Evolutionary conservation across 2,329 filamentous ascomycete genomes (phyloP).

Genomic region (Aureobasidium sp.): DNA sequence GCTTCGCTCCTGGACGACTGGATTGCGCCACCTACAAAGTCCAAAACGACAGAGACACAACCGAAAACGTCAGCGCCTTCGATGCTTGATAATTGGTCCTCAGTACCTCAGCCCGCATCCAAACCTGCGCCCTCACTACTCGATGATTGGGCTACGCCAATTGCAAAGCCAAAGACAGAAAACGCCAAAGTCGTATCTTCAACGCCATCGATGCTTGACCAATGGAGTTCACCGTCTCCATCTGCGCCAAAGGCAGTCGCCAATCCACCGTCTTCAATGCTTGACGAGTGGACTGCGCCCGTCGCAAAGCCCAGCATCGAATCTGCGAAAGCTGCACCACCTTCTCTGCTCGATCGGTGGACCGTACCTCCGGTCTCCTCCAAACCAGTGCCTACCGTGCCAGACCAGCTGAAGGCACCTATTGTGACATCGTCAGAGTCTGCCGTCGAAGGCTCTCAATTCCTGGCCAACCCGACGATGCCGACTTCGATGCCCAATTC

Average conservation of each 20-base stretch:
- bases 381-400: background rate
- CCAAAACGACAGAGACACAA: background rate
- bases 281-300: background rate
- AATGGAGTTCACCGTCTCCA: background rate
- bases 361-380: background rate
- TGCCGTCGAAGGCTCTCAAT: background rate
- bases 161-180: background rate
- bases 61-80: slow-evolving; percentile 3
- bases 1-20: slow-evolving; percentile 18
- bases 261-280: background rate
- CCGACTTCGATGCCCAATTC: slow-evolving; percentile 7
- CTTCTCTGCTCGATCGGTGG: slow-evolving; percentile 7
- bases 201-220: slow-evolving; percentile 6
- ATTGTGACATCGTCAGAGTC: background rate
- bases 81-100: slow-evolving; percentile 19
- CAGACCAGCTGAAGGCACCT: background rate
- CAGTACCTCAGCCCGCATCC: background rate
- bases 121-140: background rate
- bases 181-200: background rate
- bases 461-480: slow-evolving; percentile 2
- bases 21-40: background rate
- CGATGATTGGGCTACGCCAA: background rate
- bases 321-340: background rate
- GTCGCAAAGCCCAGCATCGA: background rate
- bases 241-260: background rate